Evolutionary conservation across 441 rosid species (phyloP).

Genomic region (Jatropha podagrica): DNA sequence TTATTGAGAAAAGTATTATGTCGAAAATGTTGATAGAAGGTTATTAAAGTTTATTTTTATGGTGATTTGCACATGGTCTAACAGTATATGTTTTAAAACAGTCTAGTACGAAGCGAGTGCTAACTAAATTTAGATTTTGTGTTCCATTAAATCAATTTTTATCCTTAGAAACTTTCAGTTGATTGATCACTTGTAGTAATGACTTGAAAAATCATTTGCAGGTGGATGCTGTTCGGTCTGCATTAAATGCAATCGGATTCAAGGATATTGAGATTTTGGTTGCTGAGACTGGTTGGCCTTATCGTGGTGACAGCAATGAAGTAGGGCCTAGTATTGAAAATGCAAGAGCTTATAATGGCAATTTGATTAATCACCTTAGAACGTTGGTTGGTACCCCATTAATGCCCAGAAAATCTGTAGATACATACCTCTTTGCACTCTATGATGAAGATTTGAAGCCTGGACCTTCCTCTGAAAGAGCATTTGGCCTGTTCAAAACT

Average conservation of each 20-base stretch:
- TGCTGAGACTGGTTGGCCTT: conserved; percentile 97
- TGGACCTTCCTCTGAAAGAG: conserved; percentile 80
- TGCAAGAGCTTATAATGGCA: conserved; percentile 90
- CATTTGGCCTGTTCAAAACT: conserved; percentile 73
- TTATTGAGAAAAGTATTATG: no score
- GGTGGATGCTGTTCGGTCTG: conserved; percentile 90
- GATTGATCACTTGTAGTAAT: not conserved
- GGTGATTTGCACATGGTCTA: no score
- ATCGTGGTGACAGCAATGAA: conserved; percentile 68
- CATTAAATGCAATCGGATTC: conserved; percentile 76
- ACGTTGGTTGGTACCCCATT: conserved; percentile 85
- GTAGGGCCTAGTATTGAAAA: conserved; percentile 79
- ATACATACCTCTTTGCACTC: conserved; percentile 84
- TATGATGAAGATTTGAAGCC: conserved; percentile 82
- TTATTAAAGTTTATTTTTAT: no score
- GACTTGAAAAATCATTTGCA: conserved; percentile 24
- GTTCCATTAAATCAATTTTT: not conserved
- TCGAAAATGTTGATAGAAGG: no score
- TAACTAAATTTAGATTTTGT: not conserved
- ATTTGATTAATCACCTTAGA: conserved; percentile 74
- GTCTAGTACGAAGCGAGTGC: no score
- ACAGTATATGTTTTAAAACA: no score
- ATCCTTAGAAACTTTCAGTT: not conserved
- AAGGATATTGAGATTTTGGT: conserved; percentile 73
- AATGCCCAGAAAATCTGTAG: conserved; percentile 93